A percentile compares a stretch with the other conserved stretches of the same genome.
phyloP scores from a whole-genome alignment of 345 rosid genomes.

The Eucalyptus viminalis region DNA sequence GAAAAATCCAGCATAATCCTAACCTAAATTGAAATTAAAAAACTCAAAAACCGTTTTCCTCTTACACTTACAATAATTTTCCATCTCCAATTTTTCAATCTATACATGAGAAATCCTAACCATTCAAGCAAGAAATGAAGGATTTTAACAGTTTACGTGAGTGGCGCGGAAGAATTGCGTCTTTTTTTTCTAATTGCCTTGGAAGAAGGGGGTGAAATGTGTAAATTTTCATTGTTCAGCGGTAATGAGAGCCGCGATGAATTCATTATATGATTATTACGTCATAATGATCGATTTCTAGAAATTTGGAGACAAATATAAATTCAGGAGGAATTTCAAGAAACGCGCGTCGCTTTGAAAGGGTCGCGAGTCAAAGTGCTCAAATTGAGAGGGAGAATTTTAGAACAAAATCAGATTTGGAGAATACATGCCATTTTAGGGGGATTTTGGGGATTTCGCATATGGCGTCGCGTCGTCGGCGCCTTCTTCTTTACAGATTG shows the following conservation, averaged over 20 bases:
- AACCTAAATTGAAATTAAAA: no score
- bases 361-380: background rate
- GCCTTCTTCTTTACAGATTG: background rate
- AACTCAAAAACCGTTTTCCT: background rate
- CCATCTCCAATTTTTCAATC: background rate
- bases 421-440: background rate
- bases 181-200: background rate
- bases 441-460: background rate
- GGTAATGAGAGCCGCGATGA: background rate
- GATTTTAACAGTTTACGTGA: background rate
- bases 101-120: background rate
- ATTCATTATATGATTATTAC: background rate
- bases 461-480: background rate
- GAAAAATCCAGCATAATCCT: background rate
- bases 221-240: background rate
- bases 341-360: background rate
- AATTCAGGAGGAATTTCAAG: background rate
- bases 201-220: background rate
- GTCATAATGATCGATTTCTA: background rate
- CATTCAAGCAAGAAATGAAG: background rate
- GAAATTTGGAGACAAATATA: background rate
- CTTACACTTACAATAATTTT: background rate
- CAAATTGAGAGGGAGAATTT: background rate
- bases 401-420: background rate
- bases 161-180: background rate